Percentiles rank a stretch among this genome's conserved stretches.
Conservation (phyloP, 345 rosid genomes). For the Populus alba region DNA sequence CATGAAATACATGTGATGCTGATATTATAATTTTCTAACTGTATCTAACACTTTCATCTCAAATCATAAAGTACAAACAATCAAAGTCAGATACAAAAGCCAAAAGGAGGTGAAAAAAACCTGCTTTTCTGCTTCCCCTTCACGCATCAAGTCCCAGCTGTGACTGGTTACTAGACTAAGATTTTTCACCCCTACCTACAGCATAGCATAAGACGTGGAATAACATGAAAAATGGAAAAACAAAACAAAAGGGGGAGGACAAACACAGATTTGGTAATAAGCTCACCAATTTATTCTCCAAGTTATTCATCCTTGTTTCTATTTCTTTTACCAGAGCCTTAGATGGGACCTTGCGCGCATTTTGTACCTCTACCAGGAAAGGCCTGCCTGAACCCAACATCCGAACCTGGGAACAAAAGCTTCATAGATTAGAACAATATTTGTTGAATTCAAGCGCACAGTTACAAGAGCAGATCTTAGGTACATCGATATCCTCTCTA, state of each 20-base stretch:
- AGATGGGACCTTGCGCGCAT: constrained; percentile 71
- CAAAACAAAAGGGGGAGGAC: neutral
- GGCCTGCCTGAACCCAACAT: constrained; percentile 99
- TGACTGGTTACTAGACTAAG: constrained; percentile 62
- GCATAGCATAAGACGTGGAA: constrained; percentile 1
- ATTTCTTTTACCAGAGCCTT: constrained; percentile 51
- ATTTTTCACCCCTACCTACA: constrained; percentile 73
- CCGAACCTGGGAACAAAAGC: constrained; percentile 63
- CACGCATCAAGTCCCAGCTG: constrained; percentile 88
- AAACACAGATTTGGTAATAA: neutral
- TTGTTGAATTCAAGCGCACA: constrained; percentile 14
- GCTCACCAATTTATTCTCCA: constrained; percentile 64
- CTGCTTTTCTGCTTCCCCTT: constrained; percentile 98
- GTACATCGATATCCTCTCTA: constrained; percentile 97
- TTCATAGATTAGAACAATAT: constrained; percentile 19
- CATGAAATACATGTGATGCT: constrained; percentile 8
- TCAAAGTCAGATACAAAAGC: neutral
- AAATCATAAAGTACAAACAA: neutral
- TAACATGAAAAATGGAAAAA: neutral
- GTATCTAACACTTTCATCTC: neutral
- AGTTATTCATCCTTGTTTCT: constrained; percentile 63
- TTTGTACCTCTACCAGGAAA: constrained; percentile 87
- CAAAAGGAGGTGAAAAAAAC: constrained; percentile 22
- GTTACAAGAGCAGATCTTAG: constrained; percentile 6
- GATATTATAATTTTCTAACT: neutral